Conservation (phyloP, 2,329 filamentous ascomycete species). For the Clarireedia monteithiana region DNA sequence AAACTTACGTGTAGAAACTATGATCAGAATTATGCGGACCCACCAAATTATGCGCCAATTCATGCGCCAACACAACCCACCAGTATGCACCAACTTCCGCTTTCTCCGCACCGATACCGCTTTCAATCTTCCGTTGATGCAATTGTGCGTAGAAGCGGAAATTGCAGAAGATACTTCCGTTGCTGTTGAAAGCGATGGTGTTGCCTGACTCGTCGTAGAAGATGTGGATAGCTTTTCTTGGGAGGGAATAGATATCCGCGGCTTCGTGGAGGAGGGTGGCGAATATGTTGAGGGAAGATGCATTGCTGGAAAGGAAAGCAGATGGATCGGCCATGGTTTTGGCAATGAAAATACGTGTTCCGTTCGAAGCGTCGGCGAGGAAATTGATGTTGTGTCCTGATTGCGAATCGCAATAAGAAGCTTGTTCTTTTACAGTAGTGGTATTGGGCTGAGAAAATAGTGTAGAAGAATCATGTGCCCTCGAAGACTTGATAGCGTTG, state of each 20-base stretch:
- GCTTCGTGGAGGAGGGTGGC: conserved; percentile 61
- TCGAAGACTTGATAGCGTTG: conserved; percentile 70
- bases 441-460: conserved; percentile 69
- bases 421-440: conserved; percentile 69
- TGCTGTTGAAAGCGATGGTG: conserved; percentile 88
- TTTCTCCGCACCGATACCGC: conserved; percentile 37
- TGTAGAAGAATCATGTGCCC: conserved; percentile 64
- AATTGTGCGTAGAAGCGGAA: conserved; percentile 77
- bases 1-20: conserved; percentile 67
- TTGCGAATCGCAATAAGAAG: conserved; percentile 76
- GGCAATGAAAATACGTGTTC: conserved; percentile 67
- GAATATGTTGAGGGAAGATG: conserved; percentile 59
- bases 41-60: conserved; percentile 91
- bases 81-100: conserved; percentile 74
- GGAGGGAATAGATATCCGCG: conserved; percentile 64
- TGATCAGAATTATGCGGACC: conserved; percentile 68
- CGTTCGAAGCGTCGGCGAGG: conserved; percentile 60
- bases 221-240: conserved; percentile 65
- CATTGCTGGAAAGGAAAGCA: conserved; percentile 55
- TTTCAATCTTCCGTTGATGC: conserved; percentile 48
- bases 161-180: conserved; percentile 89
- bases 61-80: conserved; percentile 94
- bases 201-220: conserved; percentile 74
- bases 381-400: conserved; percentile 67
- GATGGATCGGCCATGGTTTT: conserved; percentile 44